Conservation (phyloP, 495 filamentous ascomycete species). For the Neurospora pannonica region DNA sequence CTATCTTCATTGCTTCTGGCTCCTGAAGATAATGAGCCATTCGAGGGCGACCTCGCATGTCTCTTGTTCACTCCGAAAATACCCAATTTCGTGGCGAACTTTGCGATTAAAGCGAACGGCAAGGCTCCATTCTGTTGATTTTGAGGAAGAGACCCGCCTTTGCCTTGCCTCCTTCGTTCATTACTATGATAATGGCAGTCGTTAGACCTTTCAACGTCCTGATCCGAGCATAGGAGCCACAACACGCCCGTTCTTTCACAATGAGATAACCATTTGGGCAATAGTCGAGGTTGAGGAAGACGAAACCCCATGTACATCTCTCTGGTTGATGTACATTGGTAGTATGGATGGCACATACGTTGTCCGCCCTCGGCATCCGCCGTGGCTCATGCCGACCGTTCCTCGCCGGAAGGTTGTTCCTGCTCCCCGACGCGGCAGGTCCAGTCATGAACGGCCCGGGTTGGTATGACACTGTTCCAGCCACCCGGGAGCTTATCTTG, state of each 20-base stretch:
- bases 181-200: background rate
- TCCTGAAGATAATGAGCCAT: too few species aligned
- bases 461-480: background rate
- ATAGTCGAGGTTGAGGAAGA: too few species aligned
- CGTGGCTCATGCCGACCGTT: background rate
- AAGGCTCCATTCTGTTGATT: too few species aligned
- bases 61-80: too few species aligned
- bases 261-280: background rate
- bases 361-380: background rate
- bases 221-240: background rate
- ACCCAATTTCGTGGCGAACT: too few species aligned
- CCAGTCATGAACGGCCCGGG: background rate
- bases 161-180: background rate
- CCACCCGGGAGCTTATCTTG: background rate
- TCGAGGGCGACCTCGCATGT: too few species aligned
- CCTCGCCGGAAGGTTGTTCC: background rate
- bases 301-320: too few species aligned
- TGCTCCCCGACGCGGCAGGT: background rate
- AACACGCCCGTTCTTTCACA: background rate
- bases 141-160: too few species aligned
- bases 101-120: too few species aligned
- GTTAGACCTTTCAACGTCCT: too few species aligned
- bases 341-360: background rate
- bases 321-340: too few species aligned
- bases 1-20: too few species aligned